Evolutionary conservation across 23 red algal genomes (phyloP).

Genomic region (Chondrus crispus): DNA sequence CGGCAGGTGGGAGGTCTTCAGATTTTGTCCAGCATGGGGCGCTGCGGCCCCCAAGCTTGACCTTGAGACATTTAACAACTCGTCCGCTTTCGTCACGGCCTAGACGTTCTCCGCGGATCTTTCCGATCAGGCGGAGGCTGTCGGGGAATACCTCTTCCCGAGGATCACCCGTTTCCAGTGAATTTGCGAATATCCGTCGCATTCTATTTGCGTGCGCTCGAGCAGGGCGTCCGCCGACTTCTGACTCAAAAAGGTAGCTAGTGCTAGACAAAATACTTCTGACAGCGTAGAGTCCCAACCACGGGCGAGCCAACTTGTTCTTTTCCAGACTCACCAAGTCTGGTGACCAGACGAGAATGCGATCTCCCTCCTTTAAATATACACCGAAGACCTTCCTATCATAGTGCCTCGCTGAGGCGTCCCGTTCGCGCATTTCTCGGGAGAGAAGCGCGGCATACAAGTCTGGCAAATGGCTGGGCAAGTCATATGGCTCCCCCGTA

Average conservation of each 20-base stretch:
- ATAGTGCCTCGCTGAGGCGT: not conserved
- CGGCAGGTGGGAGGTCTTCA: not conserved
- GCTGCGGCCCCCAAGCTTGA: not conserved
- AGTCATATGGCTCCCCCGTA: not conserved
- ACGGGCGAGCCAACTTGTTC: not conserved
- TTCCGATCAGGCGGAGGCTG: not conserved
- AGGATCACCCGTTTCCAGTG: not conserved
- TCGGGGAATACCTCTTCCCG: not conserved
- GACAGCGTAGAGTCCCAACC: not conserved
- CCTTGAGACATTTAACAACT: not conserved
- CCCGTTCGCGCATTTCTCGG: not conserved
- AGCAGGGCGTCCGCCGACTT: not conserved
- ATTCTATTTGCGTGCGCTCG: conserved; percentile 6
- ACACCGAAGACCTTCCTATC: not conserved
- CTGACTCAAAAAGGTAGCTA: not conserved
- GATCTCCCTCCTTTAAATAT: not conserved
- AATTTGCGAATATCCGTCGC: not conserved
- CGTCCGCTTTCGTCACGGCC: not conserved
- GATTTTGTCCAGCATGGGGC: not conserved
- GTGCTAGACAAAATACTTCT: not conserved
- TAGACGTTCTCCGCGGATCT: not conserved
- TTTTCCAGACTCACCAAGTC: not conserved
- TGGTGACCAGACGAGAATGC: not conserved
- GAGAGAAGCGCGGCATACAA: not conserved
- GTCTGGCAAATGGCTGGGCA: not conserved